Evolutionary conservation across 1,284 basidiomycete genomes (phyloP), one percentile per base, ranked within the genome.

Genomic region (Leccinum griseonigrum): DNA sequence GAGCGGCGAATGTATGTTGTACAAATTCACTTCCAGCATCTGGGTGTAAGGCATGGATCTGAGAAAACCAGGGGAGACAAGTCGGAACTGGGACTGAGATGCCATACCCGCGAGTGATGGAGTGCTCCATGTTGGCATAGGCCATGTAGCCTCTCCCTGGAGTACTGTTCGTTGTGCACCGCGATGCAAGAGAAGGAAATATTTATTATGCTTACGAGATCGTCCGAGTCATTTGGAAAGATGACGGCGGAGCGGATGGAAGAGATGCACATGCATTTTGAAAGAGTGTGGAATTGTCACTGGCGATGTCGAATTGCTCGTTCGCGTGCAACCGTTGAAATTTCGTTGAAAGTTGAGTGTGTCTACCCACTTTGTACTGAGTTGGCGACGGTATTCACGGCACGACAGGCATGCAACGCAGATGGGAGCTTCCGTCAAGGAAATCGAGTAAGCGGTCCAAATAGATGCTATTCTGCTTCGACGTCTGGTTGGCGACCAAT

Each of bases 241-340:
- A 77, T 77, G 66, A 92, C 90, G 70, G 86, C 91, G 2, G 91
- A 96, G 68, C 80, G 84, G 64, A 90, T 95, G 54, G 94, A 97
- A 72, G 78, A 88, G 59, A 79, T 83, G 64, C 97, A 98, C 22
- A 22, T 22, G 22, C 22, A 22, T 22, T 76, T 97, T 94, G 56
- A 99, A 97, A 79, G 83, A 90, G 54, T 90, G 83, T 70, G 97
- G 93, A 62, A 90, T 97, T 14, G 81, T 97, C 58, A 94, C 90
- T 1, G 95, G 96, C 5, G 77, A 83, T 43, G 82, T 98, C 18
- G 88, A 95, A 6, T 78, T 95, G 3, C 76, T 97, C 13, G 74
- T 97, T 10, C 94, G 97, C 70, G 87, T 95, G 18, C 81, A 87
- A 36, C 93, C 94, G 0, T 77, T 98, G 22, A 22, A 22, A 22